Percentiles rank a stretch among this genome's conserved stretches.
Evolutionary conservation across 1,139 yeast species (phyloP).

Genomic region (Nakaseomyces uthaithaninus): DNA sequence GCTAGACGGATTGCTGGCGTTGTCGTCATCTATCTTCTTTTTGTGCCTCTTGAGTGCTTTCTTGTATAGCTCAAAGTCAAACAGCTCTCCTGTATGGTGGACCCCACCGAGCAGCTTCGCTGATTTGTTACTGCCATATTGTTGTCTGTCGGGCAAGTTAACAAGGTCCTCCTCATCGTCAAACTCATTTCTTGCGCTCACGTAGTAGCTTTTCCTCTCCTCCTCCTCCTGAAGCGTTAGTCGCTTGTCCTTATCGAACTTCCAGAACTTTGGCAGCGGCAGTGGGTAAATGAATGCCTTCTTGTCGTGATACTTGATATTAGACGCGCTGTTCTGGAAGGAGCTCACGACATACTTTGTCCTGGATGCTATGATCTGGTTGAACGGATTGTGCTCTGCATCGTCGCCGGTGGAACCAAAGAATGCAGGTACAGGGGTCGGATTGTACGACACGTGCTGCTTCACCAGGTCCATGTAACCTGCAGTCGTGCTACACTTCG

Average conservation of each 20-base stretch:
- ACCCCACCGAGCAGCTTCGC: conserved; percentile 7
- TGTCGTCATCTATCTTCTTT: conserved; percentile 7
- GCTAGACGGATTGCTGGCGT: conserved; percentile 6
- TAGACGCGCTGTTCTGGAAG: conserved; percentile 22
- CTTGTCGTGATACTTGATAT: conserved; percentile 21
- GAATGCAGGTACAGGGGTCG: not conserved
- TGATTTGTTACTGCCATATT: not conserved
- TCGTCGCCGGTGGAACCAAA: not conserved
- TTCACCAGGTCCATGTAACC: conserved; percentile 8
- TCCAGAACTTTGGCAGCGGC: conserved; percentile 31
- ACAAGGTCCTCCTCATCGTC: conserved; percentile 5
- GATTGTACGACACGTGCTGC: conserved; percentile 4
- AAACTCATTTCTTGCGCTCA: conserved; percentile 5
- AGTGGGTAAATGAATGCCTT: conserved; percentile 28
- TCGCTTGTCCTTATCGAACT: conserved; percentile 26
- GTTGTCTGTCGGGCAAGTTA: not conserved
- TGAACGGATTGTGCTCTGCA: conserved; percentile 5
- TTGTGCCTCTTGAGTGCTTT: conserved; percentile 13
- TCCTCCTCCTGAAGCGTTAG: conserved; percentile 12
- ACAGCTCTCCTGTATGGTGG: conserved; percentile 28
- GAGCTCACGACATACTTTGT: conserved; percentile 20
- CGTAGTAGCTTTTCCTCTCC: conserved; percentile 8
- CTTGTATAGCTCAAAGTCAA: conserved; percentile 20
- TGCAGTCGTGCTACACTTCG: not conserved
- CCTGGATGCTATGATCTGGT: conserved; percentile 12